phyloP scores from a whole-genome alignment of 1,139 yeast species.

The Kodamaea fungicola region DNA sequence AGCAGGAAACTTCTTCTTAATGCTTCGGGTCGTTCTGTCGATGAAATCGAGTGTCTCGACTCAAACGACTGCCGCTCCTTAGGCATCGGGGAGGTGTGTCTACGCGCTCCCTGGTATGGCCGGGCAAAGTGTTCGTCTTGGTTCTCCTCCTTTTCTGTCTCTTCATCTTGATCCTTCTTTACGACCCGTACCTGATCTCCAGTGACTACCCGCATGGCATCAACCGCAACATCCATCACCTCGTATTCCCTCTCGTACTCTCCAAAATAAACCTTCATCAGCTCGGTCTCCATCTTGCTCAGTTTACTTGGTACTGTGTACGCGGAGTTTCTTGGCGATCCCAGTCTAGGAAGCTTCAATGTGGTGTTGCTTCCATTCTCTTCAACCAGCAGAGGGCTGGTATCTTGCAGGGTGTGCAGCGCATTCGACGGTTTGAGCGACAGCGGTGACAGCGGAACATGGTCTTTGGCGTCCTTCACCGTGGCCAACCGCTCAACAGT shows the following conservation, averaged over 20 bases:
- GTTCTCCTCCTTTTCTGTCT: too few species aligned
- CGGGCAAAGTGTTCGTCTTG: not conserved
- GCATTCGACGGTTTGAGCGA: conserved; percentile 1
- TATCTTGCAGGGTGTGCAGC: not conserved
- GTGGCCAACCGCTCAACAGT: not conserved
- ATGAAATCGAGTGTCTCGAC: conserved; percentile 1
- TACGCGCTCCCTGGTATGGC: not conserved
- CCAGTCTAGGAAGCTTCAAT: not conserved
- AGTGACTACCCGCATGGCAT: too few species aligned
- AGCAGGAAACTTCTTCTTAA: conserved; percentile 8
- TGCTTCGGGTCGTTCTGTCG: not conserved
- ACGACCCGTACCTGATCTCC: too few species aligned
- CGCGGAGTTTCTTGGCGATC: not conserved
- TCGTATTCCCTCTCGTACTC: too few species aligned
- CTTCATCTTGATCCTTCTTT: too few species aligned
- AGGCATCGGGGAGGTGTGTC: conserved; percentile 19
- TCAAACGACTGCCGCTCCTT: conserved; percentile 6
- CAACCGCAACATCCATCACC: too few species aligned
- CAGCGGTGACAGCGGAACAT: not conserved
- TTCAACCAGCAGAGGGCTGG: conserved; percentile 1
- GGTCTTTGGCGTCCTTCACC: not conserved
- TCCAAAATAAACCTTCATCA: not conserved
- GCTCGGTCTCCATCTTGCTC: not conserved
- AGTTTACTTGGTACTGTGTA: not conserved
- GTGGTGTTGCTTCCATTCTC: not conserved